Evolutionary conservation across 177 flowering plant species (phyloP), one percentile per base, ranked within the genome.

Genomic region (Telopea speciosissima): DNA sequence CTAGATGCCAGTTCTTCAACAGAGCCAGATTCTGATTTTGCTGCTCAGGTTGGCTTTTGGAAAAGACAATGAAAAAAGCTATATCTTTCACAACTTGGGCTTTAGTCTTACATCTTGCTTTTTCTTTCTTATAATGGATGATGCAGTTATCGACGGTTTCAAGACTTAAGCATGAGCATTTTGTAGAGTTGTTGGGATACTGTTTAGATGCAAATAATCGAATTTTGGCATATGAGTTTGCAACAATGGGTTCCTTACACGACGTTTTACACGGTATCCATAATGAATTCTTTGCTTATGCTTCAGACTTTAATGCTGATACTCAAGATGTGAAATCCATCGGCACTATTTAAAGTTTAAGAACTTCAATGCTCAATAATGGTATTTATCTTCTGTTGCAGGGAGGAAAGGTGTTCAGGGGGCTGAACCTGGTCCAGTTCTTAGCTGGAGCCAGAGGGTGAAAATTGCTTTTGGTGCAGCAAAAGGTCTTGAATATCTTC

Each of bases 331-430:
- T 19, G 19, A 17, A 19, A 17, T 13, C 9, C 11, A 13, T 44
- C 1, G 49, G 49, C 49, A 44, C 49, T 58, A 14, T 65, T 24
- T 25, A 13, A 42, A 6, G 21, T 63, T 64, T 58, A 36, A 44
- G 42, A 52, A 16, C 25, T 54, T 23, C 24, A 26, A 16, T n/a
- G 44, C 70, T 72, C 19, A 72, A 72, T 16, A 22, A 8, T 24
- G 22, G 61, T 70, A 17, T 19, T 49, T 3, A 25, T 67, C 66
- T 49, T 63, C 71, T 44, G 60, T 24, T 49, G 25, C 65, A 81
- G 84, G 84, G 58, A 79, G 82, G 77, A 81, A 81, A 74, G 84
- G 84, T 59, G 82, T 79, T 31, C 79, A 79, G 26, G 82, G 82
- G 33, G 73, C 84, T 22, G 80, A 75, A 70, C 84, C 82, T 14